Evolutionary conservation across 2,329 filamentous ascomycete genomes (phyloP).

Genomic region (Calonectria hongkongensis): DNA sequence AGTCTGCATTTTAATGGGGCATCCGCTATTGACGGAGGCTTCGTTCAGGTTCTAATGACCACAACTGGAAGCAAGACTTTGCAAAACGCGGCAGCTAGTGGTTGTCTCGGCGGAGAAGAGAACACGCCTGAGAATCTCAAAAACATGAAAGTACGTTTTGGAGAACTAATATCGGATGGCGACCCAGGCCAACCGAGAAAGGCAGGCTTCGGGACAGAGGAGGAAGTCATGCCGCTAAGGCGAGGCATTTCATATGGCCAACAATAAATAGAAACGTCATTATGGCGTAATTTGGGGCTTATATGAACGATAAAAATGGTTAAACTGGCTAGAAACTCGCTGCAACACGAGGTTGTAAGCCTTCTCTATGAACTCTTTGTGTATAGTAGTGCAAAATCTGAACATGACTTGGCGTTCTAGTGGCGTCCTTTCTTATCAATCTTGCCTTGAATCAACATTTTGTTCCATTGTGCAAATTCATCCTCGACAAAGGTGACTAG

Average conservation of each 20-base stretch:
- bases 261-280: neutral
- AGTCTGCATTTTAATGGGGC: neutral
- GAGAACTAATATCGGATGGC: neutral
- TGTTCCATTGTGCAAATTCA: too few species aligned
- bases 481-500: too few species aligned
- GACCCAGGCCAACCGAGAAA: neutral
- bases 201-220: neutral
- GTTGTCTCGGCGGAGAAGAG: constrained; percentile 3
- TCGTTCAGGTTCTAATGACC: constrained; percentile 6
- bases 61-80: neutral
- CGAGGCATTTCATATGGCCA: neutral
- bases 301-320: too few species aligned
- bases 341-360: too few species aligned
- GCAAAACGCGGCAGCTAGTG: neutral
- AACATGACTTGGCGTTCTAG: too few species aligned
- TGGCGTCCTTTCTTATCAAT: too few species aligned
- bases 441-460: too few species aligned
- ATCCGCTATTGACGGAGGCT: neutral
- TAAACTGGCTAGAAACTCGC: too few species aligned
- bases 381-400: too few species aligned
- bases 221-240: neutral
- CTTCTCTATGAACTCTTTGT: too few species aligned
- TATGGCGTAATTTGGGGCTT: too few species aligned
- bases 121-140: neutral
- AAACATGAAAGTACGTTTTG: constrained; percentile 1